phyloP scores from a whole-genome alignment of 2,329 filamentous ascomycete species.

The Fusarium sp. region DNA sequence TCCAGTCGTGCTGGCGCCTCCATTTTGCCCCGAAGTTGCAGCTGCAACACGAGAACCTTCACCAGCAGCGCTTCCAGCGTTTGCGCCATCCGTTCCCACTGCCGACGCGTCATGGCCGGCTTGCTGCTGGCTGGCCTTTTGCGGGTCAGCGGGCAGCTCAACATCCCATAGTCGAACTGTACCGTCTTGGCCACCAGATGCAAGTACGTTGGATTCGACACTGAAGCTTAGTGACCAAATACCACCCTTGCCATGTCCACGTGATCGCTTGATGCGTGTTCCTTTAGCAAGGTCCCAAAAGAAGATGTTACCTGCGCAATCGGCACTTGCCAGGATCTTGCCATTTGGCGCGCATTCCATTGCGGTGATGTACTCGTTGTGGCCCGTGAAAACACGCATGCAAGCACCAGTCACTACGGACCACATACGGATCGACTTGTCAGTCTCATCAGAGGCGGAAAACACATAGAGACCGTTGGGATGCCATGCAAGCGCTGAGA shows the following conservation, averaged over 20 bases:
- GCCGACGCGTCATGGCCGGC: constrained; percentile 56
- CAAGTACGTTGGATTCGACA: constrained; percentile 89
- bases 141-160: constrained; percentile 74
- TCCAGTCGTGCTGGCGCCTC: constrained; percentile 47
- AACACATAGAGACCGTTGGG: constrained; percentile 95
- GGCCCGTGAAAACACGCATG: constrained; percentile 91
- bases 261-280: constrained; percentile 87
- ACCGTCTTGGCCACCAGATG: constrained; percentile 90
- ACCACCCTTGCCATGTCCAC: constrained; percentile 91
- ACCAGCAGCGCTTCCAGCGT: constrained; percentile 41
- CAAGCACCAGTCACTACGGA: constrained; percentile 87
- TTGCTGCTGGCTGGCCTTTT: constrained; percentile 64
- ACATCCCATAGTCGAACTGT: constrained; percentile 97
- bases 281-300: constrained; percentile 95
- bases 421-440: constrained; percentile 98
- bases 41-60: constrained; percentile 47
- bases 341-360: constrained; percentile 89
- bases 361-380: constrained; percentile 86
- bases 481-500: constrained; percentile 94
- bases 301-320: constrained; percentile 88
- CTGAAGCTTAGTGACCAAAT: constrained; percentile 95
- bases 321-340: constrained; percentile 89
- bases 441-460: constrained; percentile 83
- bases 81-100: constrained; percentile 55
- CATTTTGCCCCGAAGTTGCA: constrained; percentile 43